A percentile compares a stretch with the other conserved stretches of the same genome.
Conservation (phyloP, 805 yeast species). For the Pichia exigua region DNA sequence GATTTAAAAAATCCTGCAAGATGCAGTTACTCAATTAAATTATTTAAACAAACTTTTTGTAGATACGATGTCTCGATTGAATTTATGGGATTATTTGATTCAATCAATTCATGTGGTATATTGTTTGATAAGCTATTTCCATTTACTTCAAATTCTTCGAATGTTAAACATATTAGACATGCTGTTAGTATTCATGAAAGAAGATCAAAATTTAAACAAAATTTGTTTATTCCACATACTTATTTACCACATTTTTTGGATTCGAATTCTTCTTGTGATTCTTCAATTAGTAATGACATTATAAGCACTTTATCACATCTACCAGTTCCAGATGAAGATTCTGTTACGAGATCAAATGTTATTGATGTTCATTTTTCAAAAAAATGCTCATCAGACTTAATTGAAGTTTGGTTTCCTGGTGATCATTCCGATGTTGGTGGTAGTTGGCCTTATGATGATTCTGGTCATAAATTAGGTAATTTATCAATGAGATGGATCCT, state of each 20-base stretch:
- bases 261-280: constrained; percentile 9
- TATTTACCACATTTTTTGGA: constrained; percentile 24
- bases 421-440: constrained; percentile 67
- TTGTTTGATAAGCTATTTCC: constrained; percentile 53
- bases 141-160: constrained; percentile 40
- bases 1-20: constrained; percentile 20
- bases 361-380: constrained; percentile 6
- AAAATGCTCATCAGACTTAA: constrained; percentile 27
- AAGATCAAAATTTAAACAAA: constrained; percentile 54
- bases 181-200: constrained; percentile 64
- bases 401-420: constrained; percentile 63
- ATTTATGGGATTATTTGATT: constrained; percentile 64
- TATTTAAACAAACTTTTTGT: constrained; percentile 49
- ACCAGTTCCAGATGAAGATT: neutral
- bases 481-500: constrained; percentile 56
- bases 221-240: constrained; percentile 40
- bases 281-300: neutral
- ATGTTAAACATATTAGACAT: constrained; percentile 55
- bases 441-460: constrained; percentile 45
- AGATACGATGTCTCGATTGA: constrained; percentile 35
- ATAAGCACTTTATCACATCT: neutral
- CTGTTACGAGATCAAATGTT: constrained; percentile 17
- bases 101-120: constrained; percentile 60
- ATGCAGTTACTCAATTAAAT: constrained; percentile 41
- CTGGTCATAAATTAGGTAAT: constrained; percentile 40